Evolutionary conservation across 768 basidiomycete species (phyloP), one percentile per base, ranked within the genome.

Genomic region (Mycena haematopus): DNA sequence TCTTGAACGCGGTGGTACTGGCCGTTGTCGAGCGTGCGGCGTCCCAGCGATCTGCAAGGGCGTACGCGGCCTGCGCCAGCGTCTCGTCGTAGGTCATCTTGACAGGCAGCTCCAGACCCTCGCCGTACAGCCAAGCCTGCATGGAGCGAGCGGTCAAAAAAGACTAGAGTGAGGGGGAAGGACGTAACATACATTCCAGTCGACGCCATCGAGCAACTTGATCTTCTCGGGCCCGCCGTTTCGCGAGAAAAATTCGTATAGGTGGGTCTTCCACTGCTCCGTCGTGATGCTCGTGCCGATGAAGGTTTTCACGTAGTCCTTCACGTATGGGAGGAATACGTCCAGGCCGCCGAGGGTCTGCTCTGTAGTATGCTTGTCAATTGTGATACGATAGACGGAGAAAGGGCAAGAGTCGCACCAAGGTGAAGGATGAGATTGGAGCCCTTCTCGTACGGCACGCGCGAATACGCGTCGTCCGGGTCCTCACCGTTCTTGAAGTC

Each of bases 381-480:
- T 31, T n/a, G 8, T n/a, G n/a, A n/a, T n/a, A n/a, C n/a, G n/a
- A n/a, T n/a, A n/a, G n/a, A 22, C 7, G n/a, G n/a, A n/a, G 27
- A 14, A 17, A 42, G 19, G 24, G 17, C 22, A 40, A 35, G 36
- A 17, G 19, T 6, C 22, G 6, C 56, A 91, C 91, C 95, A 24
- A 98, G 81, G 71, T 92, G 83, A 17, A 96, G 83, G 17, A 99
- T 78, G 68, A 99, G 87, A 73, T 95, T 96, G 11, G 92, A 83
- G 22, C 96, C 96, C 76, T 96, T 92, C 73, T 92, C 91, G 68
- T 96, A 96, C 1, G 95, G 91, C 47, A 97, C 80, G 59, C 80
- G 78, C 63, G 82, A 79, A 74, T 89, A 94, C 11, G 91, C 89
- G 51, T 89, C 89, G 69, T 95, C 91, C 2, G 91, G 86, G 70